Evolutionary conservation across 352 stramenopile species (phyloP).

Genomic region (Phytophthora fragariaefolia): DNA sequence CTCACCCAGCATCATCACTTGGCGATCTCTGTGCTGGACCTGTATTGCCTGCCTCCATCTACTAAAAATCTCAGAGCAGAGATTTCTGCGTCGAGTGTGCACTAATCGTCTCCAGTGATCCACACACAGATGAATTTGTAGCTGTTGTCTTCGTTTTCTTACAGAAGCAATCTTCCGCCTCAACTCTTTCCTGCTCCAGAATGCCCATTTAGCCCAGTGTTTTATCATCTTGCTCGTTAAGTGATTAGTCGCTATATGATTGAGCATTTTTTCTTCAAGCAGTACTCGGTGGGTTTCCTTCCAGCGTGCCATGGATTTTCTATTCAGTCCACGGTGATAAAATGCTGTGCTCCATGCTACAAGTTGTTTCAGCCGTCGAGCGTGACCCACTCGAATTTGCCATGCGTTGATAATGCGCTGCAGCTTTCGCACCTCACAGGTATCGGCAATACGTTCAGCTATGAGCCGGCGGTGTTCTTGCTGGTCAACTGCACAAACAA

Average conservation of each 20-base stretch:
- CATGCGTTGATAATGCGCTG: constrained; percentile 9
- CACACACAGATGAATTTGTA: constrained; percentile 11
- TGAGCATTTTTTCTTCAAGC: background rate
- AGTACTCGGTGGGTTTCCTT: constrained; percentile 14
- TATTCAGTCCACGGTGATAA: constrained; percentile 9
- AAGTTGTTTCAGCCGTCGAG: background rate
- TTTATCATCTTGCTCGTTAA: constrained; percentile 23
- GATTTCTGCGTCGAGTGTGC: constrained; percentile 2
- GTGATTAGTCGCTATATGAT: constrained; percentile 12
- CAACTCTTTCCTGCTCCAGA: constrained; percentile 29
- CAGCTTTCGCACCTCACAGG: constrained; percentile 12
- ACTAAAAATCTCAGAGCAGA: constrained; percentile 17
- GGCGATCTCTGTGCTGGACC: constrained; percentile 17
- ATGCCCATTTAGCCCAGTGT: constrained; percentile 40
- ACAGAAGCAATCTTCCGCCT: constrained; percentile 15
- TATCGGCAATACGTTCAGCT: constrained; percentile 15
- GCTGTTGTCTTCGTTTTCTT: constrained; percentile 7
- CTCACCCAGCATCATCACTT: constrained; percentile 16
- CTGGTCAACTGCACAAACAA: constrained; percentile 20
- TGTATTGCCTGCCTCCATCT: constrained; percentile 26
- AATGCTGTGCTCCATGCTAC: constrained; percentile 1
- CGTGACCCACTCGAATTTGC: constrained; percentile 2
- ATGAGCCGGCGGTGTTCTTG: constrained; percentile 14
- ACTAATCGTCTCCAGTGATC: constrained; percentile 19
- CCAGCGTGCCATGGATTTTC: constrained; percentile 13